Evolutionary conservation across 2,329 filamentous ascomycete species (phyloP).

Genomic region (Hysterium pulicare): DNA sequence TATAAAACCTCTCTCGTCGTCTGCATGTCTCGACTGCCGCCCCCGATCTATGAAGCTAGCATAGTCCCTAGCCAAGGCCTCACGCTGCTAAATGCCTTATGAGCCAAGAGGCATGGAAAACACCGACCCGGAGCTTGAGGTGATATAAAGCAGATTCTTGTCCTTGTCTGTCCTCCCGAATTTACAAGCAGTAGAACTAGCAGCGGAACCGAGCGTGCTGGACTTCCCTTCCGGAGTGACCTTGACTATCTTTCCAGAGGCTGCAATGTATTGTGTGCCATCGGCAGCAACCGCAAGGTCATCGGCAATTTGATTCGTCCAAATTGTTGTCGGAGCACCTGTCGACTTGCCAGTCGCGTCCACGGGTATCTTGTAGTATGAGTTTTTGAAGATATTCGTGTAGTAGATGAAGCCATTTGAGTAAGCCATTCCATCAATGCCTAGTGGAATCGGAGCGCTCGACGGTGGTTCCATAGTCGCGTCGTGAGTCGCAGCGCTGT

Average conservation of each 20-base stretch:
- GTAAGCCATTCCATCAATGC: conserved; percentile 19
- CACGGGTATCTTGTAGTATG: conserved; percentile 16
- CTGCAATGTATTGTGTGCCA: conserved; percentile 15
- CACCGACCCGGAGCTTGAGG: no score
- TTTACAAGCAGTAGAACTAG: neutral
- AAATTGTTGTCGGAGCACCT: conserved; percentile 13
- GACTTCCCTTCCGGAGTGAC: neutral
- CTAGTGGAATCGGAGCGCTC: conserved; percentile 6
- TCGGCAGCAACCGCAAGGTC: conserved; percentile 16
- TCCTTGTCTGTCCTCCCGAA: neutral
- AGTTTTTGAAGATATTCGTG: conserved; percentile 21
- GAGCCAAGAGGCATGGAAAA: no score
- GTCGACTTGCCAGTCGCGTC: conserved; percentile 16
- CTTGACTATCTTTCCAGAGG: neutral
- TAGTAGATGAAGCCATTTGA: conserved; percentile 16
- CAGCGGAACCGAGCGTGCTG: neutral
- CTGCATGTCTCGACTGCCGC: no score
- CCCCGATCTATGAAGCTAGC: no score
- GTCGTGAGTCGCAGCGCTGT: neutral
- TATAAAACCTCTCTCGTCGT: no score
- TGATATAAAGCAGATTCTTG: neutral
- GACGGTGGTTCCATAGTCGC: neutral
- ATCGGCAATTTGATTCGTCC: conserved; percentile 14
- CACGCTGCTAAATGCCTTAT: no score
- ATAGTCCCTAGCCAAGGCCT: no score